Base-by-base conservation (phyloP, 495 filamentous ascomycete species). In the Hypoxylon subgilvum region DNA sequence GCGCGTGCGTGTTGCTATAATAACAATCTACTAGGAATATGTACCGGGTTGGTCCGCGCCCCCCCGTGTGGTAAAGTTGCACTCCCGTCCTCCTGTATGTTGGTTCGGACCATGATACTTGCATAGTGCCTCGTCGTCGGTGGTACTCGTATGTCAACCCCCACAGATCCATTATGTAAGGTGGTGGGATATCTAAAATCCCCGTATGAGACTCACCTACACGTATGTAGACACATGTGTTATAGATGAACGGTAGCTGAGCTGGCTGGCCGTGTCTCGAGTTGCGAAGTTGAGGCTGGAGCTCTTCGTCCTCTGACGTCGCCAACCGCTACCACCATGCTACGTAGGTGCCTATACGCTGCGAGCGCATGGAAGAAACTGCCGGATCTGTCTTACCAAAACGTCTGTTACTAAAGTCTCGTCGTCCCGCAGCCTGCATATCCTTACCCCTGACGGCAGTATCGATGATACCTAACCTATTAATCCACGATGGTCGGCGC, bases 21-120 rank as follows among this genome's bases (percentile, higher is more conserved):
- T 55, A 59, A 59, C 54, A 54, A 64, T 64, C 61, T 64, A 64
- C 61, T 64, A 64, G 61, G 61, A 64, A 64, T 49, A 54, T 54
- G 61, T 64, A 64, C 61, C 61, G 61, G 61, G 61, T 64, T 64
- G 54, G 55, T 54, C 61, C n/a, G n/a, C n/a, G 61, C 38, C 54
- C 54, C 53, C 61, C 61, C 43, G 61, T 64, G 54, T 64, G 54
- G 49, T 49, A 27, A 64, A 64, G 61, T 64, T 64, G 17, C 61
- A 64, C 53, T 58, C 48, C 52, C 31, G 42, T 17, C 32, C 35
- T 47, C 42, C 48, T 50, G 54, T 52, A 64, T 43, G 61, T 64
- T 64, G 61, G 61, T 59, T 50, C 54, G 50, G 61, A 55, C 54
- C 22, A 55, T 52, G 54, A 64, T 55, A 55, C 61, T 43, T 64